Evolutionary conservation across 305 asterid genomes (phyloP).

Genomic region (Petunia hybrid): DNA sequence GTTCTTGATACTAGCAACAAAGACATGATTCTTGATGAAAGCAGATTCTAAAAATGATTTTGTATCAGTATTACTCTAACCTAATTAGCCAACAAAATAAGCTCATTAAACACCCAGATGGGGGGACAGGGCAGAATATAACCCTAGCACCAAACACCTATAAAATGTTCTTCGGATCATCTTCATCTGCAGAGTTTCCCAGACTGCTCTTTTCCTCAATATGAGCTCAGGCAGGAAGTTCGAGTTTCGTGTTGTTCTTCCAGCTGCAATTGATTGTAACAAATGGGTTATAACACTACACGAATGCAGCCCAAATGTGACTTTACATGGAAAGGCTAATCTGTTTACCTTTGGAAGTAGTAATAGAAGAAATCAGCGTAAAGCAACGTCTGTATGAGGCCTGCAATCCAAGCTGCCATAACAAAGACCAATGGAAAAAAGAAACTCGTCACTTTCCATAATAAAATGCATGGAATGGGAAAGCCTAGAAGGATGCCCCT

Average conservation of each 20-base stretch:
- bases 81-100: slow-evolving; percentile 17
- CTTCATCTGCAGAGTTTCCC: slow-evolving; percentile 16
- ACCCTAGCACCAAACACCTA: not conserved
- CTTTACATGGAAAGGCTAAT: not conserved
- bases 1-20: slow-evolving; percentile 11
- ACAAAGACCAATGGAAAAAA: slow-evolving; percentile 20
- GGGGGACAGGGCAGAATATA: not conserved
- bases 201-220: not conserved
- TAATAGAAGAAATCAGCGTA: slow-evolving; percentile 95
- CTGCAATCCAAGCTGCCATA: slow-evolving; percentile 84
- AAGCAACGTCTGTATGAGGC: slow-evolving; percentile 83
- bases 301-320: not conserved
- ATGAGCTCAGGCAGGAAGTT: slow-evolving; percentile 77
- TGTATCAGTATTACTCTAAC: slow-evolving; percentile 11
- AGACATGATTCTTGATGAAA: slow-evolving; percentile 2
- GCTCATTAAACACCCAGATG: slow-evolving; percentile 1
- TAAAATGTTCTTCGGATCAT: not conserved
- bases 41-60: slow-evolving; percentile 15
- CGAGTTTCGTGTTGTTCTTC: slow-evolving; percentile 83
- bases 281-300: not conserved
- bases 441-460: not conserved
- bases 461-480: not conserved
- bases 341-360: slow-evolving; percentile 82
- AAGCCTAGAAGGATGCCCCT: not conserved
- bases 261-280: slow-evolving; percentile 57